phyloP scores from a whole-genome alignment of 176 grass and related monocot species.

The Rhynchospora breviuscula region DNA sequence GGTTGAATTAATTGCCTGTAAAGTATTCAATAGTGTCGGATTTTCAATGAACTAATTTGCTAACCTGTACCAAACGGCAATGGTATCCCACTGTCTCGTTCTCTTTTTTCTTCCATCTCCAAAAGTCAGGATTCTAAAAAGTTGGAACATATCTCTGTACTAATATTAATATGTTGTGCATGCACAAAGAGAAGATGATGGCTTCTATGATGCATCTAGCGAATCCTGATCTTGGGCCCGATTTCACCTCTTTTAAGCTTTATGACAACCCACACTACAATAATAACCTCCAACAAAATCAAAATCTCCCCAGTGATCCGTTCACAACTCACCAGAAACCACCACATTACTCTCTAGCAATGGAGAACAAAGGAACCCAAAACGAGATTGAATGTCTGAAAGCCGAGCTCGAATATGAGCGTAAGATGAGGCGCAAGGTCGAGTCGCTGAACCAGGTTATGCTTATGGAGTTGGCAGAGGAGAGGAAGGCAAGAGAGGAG shows the following conservation, averaged over 20 bases:
- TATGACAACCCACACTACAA: conserved; percentile 62
- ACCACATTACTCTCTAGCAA: neutral
- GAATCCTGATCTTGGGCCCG: conserved; percentile 28
- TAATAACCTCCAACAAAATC: conserved; percentile 13
- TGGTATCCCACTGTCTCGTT: neutral
- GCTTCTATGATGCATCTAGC: neutral
- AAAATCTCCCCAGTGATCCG: neutral
- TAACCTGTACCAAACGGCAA: neutral
- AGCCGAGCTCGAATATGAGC: conserved; percentile 54
- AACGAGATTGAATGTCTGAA: conserved; percentile 31
- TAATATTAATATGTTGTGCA: neutral
- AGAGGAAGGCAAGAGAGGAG: conserved; percentile 40
- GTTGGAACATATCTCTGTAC: neutral
- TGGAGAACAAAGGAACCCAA: conserved; percentile 38
- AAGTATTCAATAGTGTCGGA: neutral
- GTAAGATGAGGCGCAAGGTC: conserved; percentile 50
- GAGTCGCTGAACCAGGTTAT: conserved; percentile 51
- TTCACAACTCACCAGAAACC: neutral
- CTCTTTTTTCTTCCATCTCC: neutral
- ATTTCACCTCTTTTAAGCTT: conserved; percentile 53
- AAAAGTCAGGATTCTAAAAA: conserved; percentile 5
- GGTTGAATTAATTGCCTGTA: neutral
- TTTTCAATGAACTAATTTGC: neutral
- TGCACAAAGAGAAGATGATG: neutral
- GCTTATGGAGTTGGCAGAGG: conserved; percentile 43